Percentiles rank a stretch among this genome's conserved stretches.
Conservation (phyloP, 345 rosid species). For the Acer negundo region DNA sequence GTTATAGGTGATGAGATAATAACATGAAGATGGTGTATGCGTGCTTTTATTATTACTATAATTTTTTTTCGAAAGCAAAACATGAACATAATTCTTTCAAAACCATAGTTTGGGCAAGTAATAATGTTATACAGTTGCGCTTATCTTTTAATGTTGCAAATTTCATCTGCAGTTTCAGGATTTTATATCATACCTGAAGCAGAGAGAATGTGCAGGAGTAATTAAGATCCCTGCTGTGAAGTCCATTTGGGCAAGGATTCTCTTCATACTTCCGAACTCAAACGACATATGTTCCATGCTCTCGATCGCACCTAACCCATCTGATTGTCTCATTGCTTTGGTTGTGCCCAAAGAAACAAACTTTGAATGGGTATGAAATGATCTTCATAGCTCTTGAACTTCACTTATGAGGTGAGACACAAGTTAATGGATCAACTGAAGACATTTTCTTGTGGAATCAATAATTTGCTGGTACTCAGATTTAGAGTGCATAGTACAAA, state of each 20-base stretch:
- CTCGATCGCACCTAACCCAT: constrained; percentile 50
- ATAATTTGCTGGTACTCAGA: neutral
- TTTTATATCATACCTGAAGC: constrained; percentile 88
- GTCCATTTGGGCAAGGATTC: constrained; percentile 91
- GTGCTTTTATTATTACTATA: neutral
- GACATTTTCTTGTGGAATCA: neutral
- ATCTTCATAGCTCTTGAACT: constrained; percentile 7
- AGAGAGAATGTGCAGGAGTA: constrained; percentile 96
- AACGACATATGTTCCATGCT: constrained; percentile 78
- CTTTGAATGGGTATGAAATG: constrained; percentile 54
- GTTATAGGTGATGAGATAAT: neutral
- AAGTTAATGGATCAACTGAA: neutral
- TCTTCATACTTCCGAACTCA: constrained; percentile 83
- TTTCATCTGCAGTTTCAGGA: constrained; percentile 73
- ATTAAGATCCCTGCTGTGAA: constrained; percentile 81
- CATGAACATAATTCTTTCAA: neutral
- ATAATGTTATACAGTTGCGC: neutral
- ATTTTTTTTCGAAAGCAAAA: neutral
- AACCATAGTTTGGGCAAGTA: neutral
- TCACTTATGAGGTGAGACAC: neutral
- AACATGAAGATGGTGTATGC: neutral
- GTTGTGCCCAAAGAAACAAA: constrained; percentile 90
- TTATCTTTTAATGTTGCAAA: neutral
- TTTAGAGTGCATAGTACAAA: neutral
- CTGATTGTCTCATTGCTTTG: constrained; percentile 73